These are phyloP conservation scores for Colletotrichum trifolii DNA, from an alignment of 2,329 filamentous ascomycete genomes.

Conservation along the genomic window DNA sequence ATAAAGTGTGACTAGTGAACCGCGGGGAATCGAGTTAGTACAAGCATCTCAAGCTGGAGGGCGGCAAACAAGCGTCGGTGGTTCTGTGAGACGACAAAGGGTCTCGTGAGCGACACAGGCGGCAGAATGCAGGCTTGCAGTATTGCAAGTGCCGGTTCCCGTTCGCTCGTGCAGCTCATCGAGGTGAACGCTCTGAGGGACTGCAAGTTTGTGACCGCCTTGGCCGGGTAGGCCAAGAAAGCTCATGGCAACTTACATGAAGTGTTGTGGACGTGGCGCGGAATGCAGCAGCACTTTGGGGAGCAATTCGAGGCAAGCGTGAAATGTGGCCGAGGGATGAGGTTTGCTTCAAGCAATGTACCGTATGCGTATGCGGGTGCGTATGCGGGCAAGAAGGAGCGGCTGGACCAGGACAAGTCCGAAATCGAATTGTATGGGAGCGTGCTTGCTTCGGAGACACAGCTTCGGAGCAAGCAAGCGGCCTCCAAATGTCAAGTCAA, in stretches of 20 bases:
- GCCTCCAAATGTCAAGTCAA: constrained; percentile 12
- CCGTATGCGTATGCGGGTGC: too few relatives aligned
- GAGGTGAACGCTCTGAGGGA: background rate
- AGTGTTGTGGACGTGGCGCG: constrained; percentile 3
- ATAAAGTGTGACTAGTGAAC: constrained; percentile 13
- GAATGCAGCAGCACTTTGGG: constrained; percentile 24
- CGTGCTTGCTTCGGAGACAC: constrained; percentile 32
- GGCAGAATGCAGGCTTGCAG: constrained; percentile 23
- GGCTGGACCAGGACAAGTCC: constrained; percentile 35
- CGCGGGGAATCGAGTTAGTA: constrained; percentile 25
- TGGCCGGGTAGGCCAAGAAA: constrained; percentile 6
- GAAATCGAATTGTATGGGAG: constrained; percentile 6
- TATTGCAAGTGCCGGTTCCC: constrained; percentile 9
- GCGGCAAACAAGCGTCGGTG: constrained; percentile 25
- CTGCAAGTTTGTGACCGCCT: constrained; percentile 14
- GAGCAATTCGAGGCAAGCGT: constrained; percentile 21
- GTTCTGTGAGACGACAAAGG: constrained; percentile 21
- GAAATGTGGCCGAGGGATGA: constrained; percentile 20
- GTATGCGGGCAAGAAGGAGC: constrained; percentile 27
- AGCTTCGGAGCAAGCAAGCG: constrained; percentile 30
- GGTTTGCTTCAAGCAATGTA: constrained; percentile 16
- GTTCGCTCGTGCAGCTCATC: constrained; percentile 11
- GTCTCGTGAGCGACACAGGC: constrained; percentile 35
- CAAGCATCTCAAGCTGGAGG: constrained; percentile 31
- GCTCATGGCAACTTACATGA: constrained; percentile 31